Evolutionary conservation across 163 green algal species (phyloP).

Genomic region (Scenedesmus sp.): DNA sequence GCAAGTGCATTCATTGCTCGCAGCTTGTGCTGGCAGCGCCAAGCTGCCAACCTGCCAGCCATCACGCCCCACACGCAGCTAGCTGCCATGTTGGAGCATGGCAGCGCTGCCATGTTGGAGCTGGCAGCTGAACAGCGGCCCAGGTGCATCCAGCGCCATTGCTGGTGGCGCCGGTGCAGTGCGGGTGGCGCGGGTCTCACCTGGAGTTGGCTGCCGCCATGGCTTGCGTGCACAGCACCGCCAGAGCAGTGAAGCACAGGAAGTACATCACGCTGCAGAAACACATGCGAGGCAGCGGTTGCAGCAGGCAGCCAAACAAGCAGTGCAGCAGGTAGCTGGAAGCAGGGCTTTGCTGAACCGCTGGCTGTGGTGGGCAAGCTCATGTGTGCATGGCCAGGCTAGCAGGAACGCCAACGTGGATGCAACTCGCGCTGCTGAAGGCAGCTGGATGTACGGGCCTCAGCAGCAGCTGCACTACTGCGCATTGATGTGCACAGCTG

Average conservation of each 20-base stretch:
- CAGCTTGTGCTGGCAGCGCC: too few relatives aligned
- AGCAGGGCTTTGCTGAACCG: neutral
- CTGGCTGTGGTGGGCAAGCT: neutral
- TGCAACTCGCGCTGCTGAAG: neutral
- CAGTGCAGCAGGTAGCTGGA: too few relatives aligned
- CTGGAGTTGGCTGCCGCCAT: conserved; percentile 55
- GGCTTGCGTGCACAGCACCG: conserved; percentile 54
- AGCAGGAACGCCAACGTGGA: neutral
- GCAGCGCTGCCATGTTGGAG: neutral
- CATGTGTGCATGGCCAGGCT: too few relatives aligned
- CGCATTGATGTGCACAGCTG: neutral
- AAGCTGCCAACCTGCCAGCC: too few relatives aligned
- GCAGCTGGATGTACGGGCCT: neutral
- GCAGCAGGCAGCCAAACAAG: neutral
- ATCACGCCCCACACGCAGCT: too few relatives aligned
- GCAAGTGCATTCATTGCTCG: too few relatives aligned
- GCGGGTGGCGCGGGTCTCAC: neutral
- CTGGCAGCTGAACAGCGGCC: too few relatives aligned
- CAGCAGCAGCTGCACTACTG: neutral
- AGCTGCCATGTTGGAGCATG: too few relatives aligned
- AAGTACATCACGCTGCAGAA: conserved; percentile 57
- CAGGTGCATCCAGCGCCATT: too few relatives aligned
- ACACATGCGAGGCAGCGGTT: neutral
- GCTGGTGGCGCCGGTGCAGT: neutral
- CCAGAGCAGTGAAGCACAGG: conserved; percentile 57